Evolutionary conservation across 78 protist species (phyloP).

Genomic region (Dictyostelium capitatum): DNA sequence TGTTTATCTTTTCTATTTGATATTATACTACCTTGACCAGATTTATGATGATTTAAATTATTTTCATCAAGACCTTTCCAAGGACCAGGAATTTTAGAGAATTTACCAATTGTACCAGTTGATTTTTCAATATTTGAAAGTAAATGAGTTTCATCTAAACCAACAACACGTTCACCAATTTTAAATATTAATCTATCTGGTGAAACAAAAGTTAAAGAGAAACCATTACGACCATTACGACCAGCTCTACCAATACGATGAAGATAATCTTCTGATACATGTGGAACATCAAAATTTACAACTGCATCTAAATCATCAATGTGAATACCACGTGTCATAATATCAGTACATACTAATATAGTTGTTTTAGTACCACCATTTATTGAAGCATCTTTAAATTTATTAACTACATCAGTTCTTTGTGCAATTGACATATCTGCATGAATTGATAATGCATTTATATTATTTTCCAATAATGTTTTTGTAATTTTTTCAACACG

Average conservation of each 20-base stretch:
- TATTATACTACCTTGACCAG: neutral
- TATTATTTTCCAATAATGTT: neutral
- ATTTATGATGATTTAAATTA: neutral
- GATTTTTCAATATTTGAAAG: constrained; percentile 8
- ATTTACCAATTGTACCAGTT: neutral
- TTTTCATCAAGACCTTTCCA: constrained; percentile 25
- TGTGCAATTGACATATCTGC: constrained; percentile 47
- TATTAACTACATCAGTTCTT: neutral
- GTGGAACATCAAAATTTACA: constrained; percentile 78
- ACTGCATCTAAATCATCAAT: constrained; percentile 78
- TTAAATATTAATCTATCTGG: constrained; percentile 25
- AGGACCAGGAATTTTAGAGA: constrained; percentile 62
- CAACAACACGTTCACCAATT: constrained; percentile 63
- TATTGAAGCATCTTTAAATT: neutral
- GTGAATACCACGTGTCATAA: constrained; percentile 60
- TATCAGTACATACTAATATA: constrained; percentile 45
- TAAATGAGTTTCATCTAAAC: constrained; percentile 51
- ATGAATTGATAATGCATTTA: constrained; percentile 33
- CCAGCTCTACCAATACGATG: constrained; percentile 95
- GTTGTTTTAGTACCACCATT: neutral
- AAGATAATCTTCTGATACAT: constrained; percentile 82
- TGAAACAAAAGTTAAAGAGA: constrained; percentile 43
- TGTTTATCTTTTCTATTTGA: neutral
- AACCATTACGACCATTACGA: constrained; percentile 82
- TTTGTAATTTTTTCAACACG: constrained; percentile 36